Percentiles rank a stretch among this genome's conserved stretches.
These are phyloP conservation scores for Globisporangium barbulae DNA, from an alignment of 352 stramenopile species.

Conservation along the genomic window DNA sequence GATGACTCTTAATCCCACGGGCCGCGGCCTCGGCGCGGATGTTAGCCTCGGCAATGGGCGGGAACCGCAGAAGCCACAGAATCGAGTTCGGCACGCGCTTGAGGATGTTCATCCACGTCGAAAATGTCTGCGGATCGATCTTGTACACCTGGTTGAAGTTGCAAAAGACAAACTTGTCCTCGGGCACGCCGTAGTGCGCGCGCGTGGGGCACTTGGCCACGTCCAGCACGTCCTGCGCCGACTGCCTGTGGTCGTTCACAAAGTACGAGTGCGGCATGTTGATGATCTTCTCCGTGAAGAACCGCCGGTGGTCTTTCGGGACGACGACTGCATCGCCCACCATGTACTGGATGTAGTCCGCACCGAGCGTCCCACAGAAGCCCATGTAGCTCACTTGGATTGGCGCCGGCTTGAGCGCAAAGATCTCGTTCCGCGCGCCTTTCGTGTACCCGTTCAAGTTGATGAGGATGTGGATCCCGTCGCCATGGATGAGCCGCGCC, in stretches of 20 bases:
- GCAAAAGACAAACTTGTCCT: conserved; percentile 93
- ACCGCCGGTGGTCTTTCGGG: conserved; percentile 52
- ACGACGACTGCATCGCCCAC: conserved; percentile 83
- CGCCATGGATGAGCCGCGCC: conserved; percentile 72
- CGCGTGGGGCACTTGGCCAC: conserved; percentile 71
- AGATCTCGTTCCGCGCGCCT: conserved; percentile 90
- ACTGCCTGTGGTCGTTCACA: conserved; percentile 92
- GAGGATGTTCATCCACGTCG: conserved; percentile 92
- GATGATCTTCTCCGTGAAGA: conserved; percentile 89
- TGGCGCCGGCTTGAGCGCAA: conserved; percentile 87
- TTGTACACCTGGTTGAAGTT: conserved; percentile 97
- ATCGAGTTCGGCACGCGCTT: conserved; percentile 89
- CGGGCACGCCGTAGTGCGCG: conserved; percentile 84
- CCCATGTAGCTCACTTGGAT: conserved; percentile 91
- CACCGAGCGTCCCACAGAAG: conserved; percentile 89
- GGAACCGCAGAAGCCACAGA: conserved; percentile 91
- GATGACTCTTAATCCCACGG: conserved; percentile 64
- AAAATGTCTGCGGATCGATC: conserved; percentile 91
- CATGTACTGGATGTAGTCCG: conserved; percentile 93
- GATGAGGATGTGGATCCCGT: conserved; percentile 90
- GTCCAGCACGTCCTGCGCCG: conserved; percentile 76
- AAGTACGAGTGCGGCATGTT: conserved; percentile 93
- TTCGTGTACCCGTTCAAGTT: conserved; percentile 96
- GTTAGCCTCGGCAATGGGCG: conserved; percentile 77
- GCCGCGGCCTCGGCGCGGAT: conserved; percentile 74